A percentile compares a stretch with the other conserved stretches of the same genome.
Evolutionary conservation across 2,329 filamentous ascomycete genomes (phyloP).

Genomic region (Fusarium musae): DNA sequence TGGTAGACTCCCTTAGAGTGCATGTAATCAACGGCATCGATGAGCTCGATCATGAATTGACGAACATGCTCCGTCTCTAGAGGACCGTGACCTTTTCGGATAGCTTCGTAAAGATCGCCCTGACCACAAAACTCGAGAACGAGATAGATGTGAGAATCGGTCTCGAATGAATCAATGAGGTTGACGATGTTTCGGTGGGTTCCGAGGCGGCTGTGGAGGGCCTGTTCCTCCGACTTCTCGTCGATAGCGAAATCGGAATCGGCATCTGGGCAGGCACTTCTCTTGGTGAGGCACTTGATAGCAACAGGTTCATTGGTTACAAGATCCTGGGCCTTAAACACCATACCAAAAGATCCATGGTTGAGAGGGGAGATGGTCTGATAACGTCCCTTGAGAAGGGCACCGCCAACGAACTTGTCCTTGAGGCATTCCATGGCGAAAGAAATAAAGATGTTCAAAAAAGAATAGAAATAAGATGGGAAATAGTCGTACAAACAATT

Average conservation of each 20-base stretch:
- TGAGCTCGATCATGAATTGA: constrained; percentile 94
- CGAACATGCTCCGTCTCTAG: constrained; percentile 96
- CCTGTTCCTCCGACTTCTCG: constrained; percentile 83
- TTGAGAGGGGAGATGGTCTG: constrained; percentile 94
- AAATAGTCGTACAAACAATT: constrained; percentile 48
- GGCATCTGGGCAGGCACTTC: constrained; percentile 68
- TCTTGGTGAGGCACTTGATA: constrained; percentile 96
- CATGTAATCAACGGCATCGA: constrained; percentile 89
- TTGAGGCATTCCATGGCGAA: constrained; percentile 82
- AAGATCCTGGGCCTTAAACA: constrained; percentile 89
- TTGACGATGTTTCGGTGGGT: constrained; percentile 94
- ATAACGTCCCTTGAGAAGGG: constrained; percentile 89
- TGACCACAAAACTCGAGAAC: constrained; percentile 96
- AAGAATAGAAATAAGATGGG: constrained; percentile 30
- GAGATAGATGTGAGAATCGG: constrained; percentile 86
- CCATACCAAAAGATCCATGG: constrained; percentile 98
- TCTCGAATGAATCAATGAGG: constrained; percentile 90
- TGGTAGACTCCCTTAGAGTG: constrained; percentile 93
- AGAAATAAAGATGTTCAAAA: constrained; percentile 27
- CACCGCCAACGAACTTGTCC: constrained; percentile 81
- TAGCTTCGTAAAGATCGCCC: constrained; percentile 97
- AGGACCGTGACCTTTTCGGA: constrained; percentile 87
- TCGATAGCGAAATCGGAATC: constrained; percentile 77
- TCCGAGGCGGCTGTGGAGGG: constrained; percentile 82
- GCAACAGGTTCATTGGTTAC: constrained; percentile 83